A percentile compares a stretch with the other conserved stretches of the same genome.
These are phyloP conservation scores for Saksenaea vasiformis DNA, from an alignment of 371 early-diverging fungal genomes.

Conservation along the genomic window DNA sequence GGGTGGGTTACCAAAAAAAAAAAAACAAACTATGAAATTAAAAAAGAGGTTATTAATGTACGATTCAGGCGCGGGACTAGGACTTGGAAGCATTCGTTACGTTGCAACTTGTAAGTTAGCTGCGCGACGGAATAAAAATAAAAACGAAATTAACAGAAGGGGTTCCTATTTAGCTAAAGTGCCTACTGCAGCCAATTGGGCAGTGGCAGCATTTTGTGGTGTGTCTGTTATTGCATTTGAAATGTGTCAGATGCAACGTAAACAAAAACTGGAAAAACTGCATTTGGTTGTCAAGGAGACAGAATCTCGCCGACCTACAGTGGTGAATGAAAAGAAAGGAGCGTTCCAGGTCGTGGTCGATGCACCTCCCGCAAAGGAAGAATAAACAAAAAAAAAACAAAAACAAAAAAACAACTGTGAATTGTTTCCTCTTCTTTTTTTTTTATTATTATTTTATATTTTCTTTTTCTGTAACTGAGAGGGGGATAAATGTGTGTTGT, in stretches of 20 bases:
- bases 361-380: conserved; percentile 14
- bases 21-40: not conserved
- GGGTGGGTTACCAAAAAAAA: conserved; percentile 19
- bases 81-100: conserved; percentile 44
- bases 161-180: conserved; percentile 15
- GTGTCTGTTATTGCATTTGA: conserved; percentile 45
- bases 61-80: conserved; percentile 36
- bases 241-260: conserved; percentile 47
- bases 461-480: not conserved
- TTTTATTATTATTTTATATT: conserved; percentile 9
- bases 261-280: conserved; percentile 38
- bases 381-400: not conserved
- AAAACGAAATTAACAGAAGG: not conserved
- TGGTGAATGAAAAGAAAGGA: conserved; percentile 36
- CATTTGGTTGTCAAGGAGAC: conserved; percentile 45
- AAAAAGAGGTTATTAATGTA: not conserved
- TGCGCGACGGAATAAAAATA: not conserved
- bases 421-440: conserved; percentile 3
- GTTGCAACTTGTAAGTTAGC: conserved; percentile 30
- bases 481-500: not conserved
- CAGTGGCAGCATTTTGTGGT: conserved; percentile 48
- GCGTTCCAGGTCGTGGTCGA: conserved; percentile 44
- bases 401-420: conserved; percentile 2
- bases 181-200: conserved; percentile 50
- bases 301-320: conserved; percentile 26